These are phyloP conservation scores for Acidomyces sp. DNA, from an alignment of 495 filamentous ascomycete genomes.

Conservation along the genomic window DNA sequence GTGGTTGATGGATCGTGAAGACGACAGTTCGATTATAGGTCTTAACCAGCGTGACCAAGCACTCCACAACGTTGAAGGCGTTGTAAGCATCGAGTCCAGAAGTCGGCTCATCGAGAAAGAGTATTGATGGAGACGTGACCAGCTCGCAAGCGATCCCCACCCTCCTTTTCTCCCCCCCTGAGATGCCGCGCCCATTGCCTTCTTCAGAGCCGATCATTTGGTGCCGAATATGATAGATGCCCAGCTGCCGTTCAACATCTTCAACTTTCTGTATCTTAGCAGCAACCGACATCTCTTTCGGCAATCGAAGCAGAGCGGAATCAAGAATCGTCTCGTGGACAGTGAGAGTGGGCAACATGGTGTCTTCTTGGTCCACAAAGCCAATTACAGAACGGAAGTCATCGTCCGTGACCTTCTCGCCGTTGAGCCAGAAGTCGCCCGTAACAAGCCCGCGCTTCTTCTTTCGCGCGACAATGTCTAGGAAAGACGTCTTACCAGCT, in stretches of 20 bases:
- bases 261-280: conserved; percentile 80
- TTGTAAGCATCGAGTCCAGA: conserved; percentile 93
- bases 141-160: conserved; percentile 96
- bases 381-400: conserved; percentile 87
- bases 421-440: conserved; percentile 88
- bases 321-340: conserved; percentile 97
- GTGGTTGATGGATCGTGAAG: conserved; percentile 97
- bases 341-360: conserved; percentile 91
- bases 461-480: conserved; percentile 93
- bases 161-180: conserved; percentile 88
- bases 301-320: conserved; percentile 79
- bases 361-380: conserved; percentile 97
- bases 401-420: conserved; percentile 70
- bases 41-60: conserved; percentile 85
- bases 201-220: conserved; percentile 97
- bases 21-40: conserved; percentile 92
- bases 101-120: conserved; percentile 94
- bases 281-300: conserved; percentile 71
- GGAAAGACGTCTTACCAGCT: conserved; percentile 91
- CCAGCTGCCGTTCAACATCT: conserved; percentile 90
- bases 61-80: conserved; percentile 94
- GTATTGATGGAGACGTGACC: conserved; percentile 91
- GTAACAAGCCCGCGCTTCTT: conserved; percentile 76
- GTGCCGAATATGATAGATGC: conserved; percentile 82
- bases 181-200: conserved; percentile 85